A percentile compares a stretch with the other conserved stretches of the same genome.
Conservation (phyloP, 176 grass and related monocot species). For the Avena eriantha region DNA sequence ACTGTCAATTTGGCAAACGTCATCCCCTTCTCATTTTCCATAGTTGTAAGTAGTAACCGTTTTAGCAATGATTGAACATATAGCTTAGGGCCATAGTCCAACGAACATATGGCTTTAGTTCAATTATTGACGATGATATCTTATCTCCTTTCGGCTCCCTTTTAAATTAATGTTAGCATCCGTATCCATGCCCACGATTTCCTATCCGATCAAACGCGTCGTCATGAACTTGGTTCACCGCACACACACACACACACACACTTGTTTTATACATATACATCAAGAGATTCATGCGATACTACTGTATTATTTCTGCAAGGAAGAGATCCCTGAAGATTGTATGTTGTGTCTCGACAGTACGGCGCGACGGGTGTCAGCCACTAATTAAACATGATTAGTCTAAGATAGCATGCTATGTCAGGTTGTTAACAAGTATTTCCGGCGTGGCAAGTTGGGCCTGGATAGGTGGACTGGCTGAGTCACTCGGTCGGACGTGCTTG, state of each 20-base stretch:
- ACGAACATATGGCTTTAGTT: neutral
- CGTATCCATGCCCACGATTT: neutral
- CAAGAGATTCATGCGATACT: neutral
- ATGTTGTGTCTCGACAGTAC: neutral
- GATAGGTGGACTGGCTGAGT: neutral
- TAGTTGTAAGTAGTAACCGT: too few species aligned
- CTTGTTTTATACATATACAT: neutral
- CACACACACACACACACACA: too few species aligned
- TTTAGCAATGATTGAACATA: neutral
- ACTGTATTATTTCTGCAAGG: too few species aligned
- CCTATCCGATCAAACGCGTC: neutral
- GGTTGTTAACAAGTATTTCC: constrained; percentile 32
- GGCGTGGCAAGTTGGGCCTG: neutral
- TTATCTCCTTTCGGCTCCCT: neutral
- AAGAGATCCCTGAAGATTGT: too few species aligned
- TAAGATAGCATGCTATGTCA: neutral
- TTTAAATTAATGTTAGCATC: neutral
- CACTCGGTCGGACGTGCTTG: neutral
- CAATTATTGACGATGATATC: neutral
- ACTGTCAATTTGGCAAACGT: neutral
- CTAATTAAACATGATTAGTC: constrained; percentile 13
- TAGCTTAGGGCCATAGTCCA: neutral
- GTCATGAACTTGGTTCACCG: neutral
- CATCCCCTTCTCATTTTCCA: neutral
- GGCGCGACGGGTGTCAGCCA: neutral